Conservation (phyloP, 2,329 filamentous ascomycete genomes). For the Sarocladium oryzae region DNA sequence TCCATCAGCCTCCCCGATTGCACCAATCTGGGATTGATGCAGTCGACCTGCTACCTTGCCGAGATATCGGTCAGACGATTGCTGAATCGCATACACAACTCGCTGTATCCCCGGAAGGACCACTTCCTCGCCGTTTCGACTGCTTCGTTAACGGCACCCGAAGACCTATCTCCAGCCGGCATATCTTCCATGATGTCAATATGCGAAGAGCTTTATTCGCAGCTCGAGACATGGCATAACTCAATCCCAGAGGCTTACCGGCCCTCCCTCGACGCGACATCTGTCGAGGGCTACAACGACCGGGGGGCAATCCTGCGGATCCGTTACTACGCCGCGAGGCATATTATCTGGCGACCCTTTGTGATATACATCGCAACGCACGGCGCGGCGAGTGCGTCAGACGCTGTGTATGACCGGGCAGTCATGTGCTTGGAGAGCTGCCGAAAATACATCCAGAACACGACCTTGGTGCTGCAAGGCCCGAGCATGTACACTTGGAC, state of each 20-base stretch:
- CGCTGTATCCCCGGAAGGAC: slow-evolving; percentile 22
- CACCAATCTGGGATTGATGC: slow-evolving; percentile 18
- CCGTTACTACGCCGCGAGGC: slow-evolving; percentile 25
- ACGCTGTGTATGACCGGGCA: slow-evolving; percentile 21
- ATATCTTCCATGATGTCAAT: slow-evolving; percentile 20
- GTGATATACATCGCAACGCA: slow-evolving; percentile 22
- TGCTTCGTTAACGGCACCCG: slow-evolving; percentile 17
- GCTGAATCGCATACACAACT: slow-evolving; percentile 27
- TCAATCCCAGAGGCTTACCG: slow-evolving; percentile 25
- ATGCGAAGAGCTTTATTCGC: slow-evolving; percentile 23
- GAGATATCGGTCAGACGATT: slow-evolving; percentile 26
- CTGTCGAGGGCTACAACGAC: slow-evolving; percentile 14
- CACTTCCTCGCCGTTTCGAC: slow-evolving; percentile 19
- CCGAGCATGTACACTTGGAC: slow-evolving; percentile 29
- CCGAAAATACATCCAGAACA: slow-evolving; percentile 22
- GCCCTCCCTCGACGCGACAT: slow-evolving; percentile 17
- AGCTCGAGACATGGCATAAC: slow-evolving; percentile 24
- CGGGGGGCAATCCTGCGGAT: slow-evolving; percentile 22
- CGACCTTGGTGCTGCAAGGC: slow-evolving; percentile 19
- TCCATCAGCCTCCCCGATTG: slow-evolving; percentile 22
- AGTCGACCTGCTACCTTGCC: slow-evolving; percentile 23
- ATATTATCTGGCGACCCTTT: slow-evolving; percentile 28
- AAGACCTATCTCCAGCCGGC: slow-evolving; percentile 22
- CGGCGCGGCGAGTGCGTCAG: slow-evolving; percentile 12
- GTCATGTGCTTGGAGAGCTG: slow-evolving; percentile 25